Evolutionary conservation across 257 asterid species (phyloP).

Genomic region (Galeopsis tetrahit): DNA sequence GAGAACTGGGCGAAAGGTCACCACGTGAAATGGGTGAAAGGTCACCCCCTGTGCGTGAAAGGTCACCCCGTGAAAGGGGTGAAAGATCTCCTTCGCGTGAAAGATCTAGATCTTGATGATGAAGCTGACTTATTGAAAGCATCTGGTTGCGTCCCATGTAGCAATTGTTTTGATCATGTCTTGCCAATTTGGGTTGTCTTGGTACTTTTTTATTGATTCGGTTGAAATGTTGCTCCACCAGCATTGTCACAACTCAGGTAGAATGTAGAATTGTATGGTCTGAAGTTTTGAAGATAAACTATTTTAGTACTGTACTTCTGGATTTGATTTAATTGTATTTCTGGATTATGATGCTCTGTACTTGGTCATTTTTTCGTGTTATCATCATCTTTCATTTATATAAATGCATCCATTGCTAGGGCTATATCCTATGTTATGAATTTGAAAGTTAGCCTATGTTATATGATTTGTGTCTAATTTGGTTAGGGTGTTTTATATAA

Average conservation of each 20-base stretch:
- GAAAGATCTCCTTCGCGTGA: slow-evolving; percentile 49
- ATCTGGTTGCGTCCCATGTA: slow-evolving; percentile 1
- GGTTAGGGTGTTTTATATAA: not conserved
- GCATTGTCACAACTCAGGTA: slow-evolving; percentile 19
- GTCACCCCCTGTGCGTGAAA: slow-evolving; percentile 50
- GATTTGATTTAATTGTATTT: slow-evolving; percentile 19
- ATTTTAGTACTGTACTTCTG: slow-evolving; percentile 27
- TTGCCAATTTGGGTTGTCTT: not conserved
- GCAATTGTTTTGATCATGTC: not conserved
- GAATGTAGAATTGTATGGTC: slow-evolving; percentile 30
- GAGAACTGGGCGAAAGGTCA: not conserved
- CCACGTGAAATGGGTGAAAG: slow-evolving; percentile 51
- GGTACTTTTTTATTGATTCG: slow-evolving; percentile 30
- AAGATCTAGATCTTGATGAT: slow-evolving; percentile 66
- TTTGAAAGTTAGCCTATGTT: no score
- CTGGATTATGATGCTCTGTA: slow-evolving; percentile 14
- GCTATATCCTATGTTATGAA: no score
- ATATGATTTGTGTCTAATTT: no score
- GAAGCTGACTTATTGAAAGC: slow-evolving; percentile 27
- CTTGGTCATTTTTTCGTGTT: not conserved
- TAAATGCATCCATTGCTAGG: not conserved
- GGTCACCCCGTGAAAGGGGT: slow-evolving; percentile 54
- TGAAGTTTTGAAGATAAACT: slow-evolving; percentile 3
- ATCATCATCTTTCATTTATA: not conserved
- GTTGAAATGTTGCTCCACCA: slow-evolving; percentile 24